Conservation (phyloP, 495 filamentous ascomycete genomes). For the Annulohypoxylon stygium region DNA sequence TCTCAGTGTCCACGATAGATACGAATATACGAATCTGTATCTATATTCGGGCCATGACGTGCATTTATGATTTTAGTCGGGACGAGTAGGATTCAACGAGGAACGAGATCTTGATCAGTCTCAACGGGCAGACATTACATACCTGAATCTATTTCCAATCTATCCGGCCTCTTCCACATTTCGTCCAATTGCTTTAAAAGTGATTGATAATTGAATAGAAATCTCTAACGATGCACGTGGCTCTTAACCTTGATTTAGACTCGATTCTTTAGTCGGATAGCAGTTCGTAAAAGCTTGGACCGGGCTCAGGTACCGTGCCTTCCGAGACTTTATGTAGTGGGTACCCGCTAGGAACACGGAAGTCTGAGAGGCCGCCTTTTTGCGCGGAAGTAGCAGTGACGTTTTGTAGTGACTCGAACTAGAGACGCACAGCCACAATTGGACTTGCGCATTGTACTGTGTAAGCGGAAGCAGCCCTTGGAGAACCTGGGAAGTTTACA, state of each 20-base stretch:
- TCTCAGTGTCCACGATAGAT: neutral
- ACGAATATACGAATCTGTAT: neutral
- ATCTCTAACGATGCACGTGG: constrained; percentile 23
- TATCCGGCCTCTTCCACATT: too few species aligned
- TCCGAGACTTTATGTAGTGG: constrained; percentile 22
- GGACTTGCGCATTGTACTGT: constrained; percentile 28
- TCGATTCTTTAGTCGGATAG: constrained; percentile 18
- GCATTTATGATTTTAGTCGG: constrained; percentile 9
- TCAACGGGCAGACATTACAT: neutral
- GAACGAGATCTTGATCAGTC: neutral
- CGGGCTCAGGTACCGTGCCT: constrained; percentile 29
- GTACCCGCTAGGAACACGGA: constrained; percentile 16
- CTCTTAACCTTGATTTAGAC: constrained; percentile 20
- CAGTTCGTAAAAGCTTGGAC: constrained; percentile 17
- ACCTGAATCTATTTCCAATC: neutral
- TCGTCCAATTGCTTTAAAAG: neutral
- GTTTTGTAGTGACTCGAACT: constrained; percentile 27
- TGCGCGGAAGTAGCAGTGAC: constrained; percentile 34
- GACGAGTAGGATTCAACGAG: constrained; percentile 6
- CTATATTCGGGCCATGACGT: constrained; percentile 19
- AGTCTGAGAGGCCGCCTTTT: constrained; percentile 3
- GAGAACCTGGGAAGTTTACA: neutral
- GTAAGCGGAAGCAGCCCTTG: constrained; percentile 6
- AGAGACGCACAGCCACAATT: constrained; percentile 33
- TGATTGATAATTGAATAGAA: constrained; percentile 11